Conservation (phyloP, 805 yeast genomes). For the Lachancea sp. region DNA sequence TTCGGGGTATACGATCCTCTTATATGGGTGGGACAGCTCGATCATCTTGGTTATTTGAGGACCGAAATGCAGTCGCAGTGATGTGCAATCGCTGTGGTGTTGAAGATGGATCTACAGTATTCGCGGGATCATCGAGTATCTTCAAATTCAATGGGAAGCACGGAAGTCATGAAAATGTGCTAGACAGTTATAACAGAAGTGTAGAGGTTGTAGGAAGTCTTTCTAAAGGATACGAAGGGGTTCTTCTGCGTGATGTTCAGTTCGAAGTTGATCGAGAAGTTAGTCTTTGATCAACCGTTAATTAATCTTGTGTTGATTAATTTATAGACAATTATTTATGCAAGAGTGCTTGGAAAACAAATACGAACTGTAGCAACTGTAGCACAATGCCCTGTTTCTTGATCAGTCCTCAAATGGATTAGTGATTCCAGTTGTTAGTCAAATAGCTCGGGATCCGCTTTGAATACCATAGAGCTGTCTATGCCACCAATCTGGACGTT, state of each 20-base stretch:
- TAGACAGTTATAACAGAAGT: conserved; percentile 43
- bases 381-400: too few relatives aligned
- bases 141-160: conserved; percentile 44
- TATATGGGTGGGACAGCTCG: conserved; percentile 20
- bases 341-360: too few relatives aligned
- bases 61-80: conserved; percentile 37
- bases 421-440: too few relatives aligned
- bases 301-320: too few relatives aligned
- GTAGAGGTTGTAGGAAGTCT: conserved; percentile 50
- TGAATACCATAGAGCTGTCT: neutral
- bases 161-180: conserved; percentile 20
- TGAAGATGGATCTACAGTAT: conserved; percentile 49
- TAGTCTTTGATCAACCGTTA: neutral
- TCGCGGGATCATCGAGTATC: conserved; percentile 64
- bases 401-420: too few relatives aligned
- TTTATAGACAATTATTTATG: too few relatives aligned
- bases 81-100: conserved; percentile 71
- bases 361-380: too few relatives aligned
- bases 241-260: conserved; percentile 53
- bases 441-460: neutral
- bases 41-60: conserved; percentile 25
- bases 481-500: neutral
- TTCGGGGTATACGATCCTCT: conserved; percentile 19
- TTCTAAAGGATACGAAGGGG: conserved; percentile 61
- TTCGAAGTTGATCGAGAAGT: conserved; percentile 20